Base-by-base conservation (phyloP, 176 grass and related monocot genomes). In the Pontederia paniculata region DNA sequence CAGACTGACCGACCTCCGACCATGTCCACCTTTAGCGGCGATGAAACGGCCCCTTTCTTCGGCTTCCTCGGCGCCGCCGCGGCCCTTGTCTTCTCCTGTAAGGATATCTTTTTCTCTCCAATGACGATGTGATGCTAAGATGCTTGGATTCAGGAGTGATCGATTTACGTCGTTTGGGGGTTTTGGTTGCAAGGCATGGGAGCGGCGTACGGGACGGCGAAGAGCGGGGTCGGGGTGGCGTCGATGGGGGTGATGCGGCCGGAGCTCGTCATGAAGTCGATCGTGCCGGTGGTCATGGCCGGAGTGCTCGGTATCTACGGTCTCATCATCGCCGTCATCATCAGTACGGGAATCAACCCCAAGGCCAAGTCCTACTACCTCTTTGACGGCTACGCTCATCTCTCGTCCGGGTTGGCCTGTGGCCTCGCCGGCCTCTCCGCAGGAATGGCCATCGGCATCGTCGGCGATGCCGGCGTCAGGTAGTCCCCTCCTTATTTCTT, bases 301-400 rank as follows among this genome's bases (percentile, higher is more conserved):
- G 79, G 84, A 25, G 84, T 88, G n/a, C 79, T 88, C 64, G 84
- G 76, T 5, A 88, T 88, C 60, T 88, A 88, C 79, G 84, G 84
- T 9, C 74, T 88, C 65, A 88, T 88, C 67, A 88, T 88, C 61
- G 84, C 84, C 62, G 84, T 83, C 70, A 88, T 88, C 69, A 88
- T 88, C 52, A 79, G 75, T 50, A 88, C 84, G 9, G 84, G 79
- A 44, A 88, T 88, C 60, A 88, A 88, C 71, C 84, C 84, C 56
- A 88, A 88, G 84, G 84, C 84, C 78, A 88, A 88, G 68, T 71
- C 84, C 4, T 88, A 88, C 75, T 88, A 57, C 72, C 84, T 88
- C 61, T 88, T 88, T 65, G 84, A 88, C 47, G 84, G 84, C 0
- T 83, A 88, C 60, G 84, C 75, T 0, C 84, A 88, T 72, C 79